Conservation (phyloP, 352 stramenopile species). For the Phytophthora kernoviae region DNA sequence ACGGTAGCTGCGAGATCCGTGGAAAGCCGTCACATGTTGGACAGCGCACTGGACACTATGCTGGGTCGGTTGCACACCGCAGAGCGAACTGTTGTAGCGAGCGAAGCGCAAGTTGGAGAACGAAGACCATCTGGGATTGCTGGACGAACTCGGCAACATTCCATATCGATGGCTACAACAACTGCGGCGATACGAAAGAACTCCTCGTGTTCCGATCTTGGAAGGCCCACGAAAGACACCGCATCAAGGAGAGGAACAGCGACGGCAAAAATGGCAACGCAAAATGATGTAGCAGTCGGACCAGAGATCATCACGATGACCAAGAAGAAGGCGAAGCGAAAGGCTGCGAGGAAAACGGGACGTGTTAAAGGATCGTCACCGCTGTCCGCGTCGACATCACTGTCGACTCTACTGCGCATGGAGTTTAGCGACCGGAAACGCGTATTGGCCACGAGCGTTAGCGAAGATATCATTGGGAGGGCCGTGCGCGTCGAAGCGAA, state of each 20-base stretch:
- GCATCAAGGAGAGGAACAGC: neutral
- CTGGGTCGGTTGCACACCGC: constrained; percentile 19
- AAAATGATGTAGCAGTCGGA: neutral
- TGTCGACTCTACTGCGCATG: constrained; percentile 43
- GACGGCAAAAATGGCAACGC: neutral
- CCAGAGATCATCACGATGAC: constrained; percentile 5
- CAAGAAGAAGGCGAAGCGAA: constrained; percentile 28
- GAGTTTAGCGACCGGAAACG: constrained; percentile 35
- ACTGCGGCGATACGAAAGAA: neutral
- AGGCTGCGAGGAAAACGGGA: constrained; percentile 13
- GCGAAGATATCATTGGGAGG: constrained; percentile 47
- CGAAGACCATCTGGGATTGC: constrained; percentile 5
- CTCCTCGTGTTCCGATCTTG: constrained; percentile 14
- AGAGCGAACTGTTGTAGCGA: constrained; percentile 24
- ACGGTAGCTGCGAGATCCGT: neutral
- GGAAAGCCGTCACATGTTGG: constrained; percentile 9
- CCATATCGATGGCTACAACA: neutral
- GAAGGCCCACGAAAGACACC: neutral
- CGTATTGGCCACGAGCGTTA: constrained; percentile 15
- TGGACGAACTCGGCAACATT: constrained; percentile 12
- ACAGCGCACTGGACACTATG: constrained; percentile 16
- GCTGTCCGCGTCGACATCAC: constrained; percentile 18
- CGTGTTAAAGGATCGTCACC: constrained; percentile 1
- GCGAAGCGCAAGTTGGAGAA: constrained; percentile 16
- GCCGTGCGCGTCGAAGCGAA: constrained; percentile 55